Base-by-base conservation (phyloP, 169 alveolate genomes). In the Eimeria maxima region DNA sequence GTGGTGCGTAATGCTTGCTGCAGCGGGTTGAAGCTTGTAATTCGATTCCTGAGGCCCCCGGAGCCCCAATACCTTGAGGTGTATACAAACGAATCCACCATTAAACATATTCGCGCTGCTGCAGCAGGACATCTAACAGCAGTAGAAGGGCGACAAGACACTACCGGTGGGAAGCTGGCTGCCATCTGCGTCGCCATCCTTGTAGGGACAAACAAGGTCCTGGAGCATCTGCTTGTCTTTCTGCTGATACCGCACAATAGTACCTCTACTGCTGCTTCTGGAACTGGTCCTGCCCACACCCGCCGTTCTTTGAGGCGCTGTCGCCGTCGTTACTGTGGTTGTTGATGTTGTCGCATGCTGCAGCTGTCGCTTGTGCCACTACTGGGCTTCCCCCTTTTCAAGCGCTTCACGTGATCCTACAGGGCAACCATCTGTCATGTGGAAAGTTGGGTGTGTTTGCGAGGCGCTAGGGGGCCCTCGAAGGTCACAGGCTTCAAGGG, bases 221-320 rank as follows among this genome's bases (percentile, higher is more conserved):
- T 13, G 50, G 50, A n/a, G n/a, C 4, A 4, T 53, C 69, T n/a
- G 50, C 74, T 83, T 14, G 47, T 53, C 53, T 27, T 24, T 4
- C 47, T 83, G 91, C 53, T 69, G 80, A 4, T 22, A 74, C 22
- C 0, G 65, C 74, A 24, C 24, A 27, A 16, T 24, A 22, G 2
- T 29, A 4, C 14, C 24, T 42, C 13, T n/a, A 47, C 53, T 83
- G 73, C 47, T 83, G 73, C 24, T n/a, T 24, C 55, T 27, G 73
- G 18, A 27, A 18, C 55, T 83, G 91, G 74, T 47, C 47, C 91
- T 50, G 0, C 53, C 38, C 22, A 33, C 16, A 3, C 8, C 11
- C 55, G 29, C 20, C 27, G 91, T 63, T 83, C 65, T 7, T 47
- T 67, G n/a, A 27, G 71, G n/a, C 47, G 73, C 47, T 81, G 90